These are phyloP conservation scores for Boletus edulis DNA, from an alignment of 768 basidiomycete genomes.

Conservation along the genomic window DNA sequence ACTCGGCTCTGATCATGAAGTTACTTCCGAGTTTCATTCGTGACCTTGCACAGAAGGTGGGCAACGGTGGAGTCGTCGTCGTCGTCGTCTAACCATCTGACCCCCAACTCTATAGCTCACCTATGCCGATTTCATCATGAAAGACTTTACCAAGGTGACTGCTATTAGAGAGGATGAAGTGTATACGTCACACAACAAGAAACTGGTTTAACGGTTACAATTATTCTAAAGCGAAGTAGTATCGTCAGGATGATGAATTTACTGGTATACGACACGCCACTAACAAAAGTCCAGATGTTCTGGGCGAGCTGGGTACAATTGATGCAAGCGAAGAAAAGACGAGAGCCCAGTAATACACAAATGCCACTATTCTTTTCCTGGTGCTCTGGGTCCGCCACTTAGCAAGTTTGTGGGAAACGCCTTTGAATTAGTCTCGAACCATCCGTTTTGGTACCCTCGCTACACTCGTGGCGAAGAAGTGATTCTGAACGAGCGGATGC, in stretches of 20 bases:
- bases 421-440: too few species aligned
- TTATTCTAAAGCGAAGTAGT: neutral
- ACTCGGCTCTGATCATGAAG: conserved; percentile 54
- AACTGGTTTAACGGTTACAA: conserved; percentile 4
- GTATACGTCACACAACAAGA: conserved; percentile 9
- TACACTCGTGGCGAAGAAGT: too few species aligned
- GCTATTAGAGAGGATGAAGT: conserved; percentile 58
- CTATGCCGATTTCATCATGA: conserved; percentile 70
- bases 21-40: conserved; percentile 69
- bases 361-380: too few species aligned
- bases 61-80: conserved; percentile 4
- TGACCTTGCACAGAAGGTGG: conserved; percentile 77
- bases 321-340: neutral
- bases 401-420: too few species aligned
- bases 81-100: conserved; percentile 4
- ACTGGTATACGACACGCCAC: neutral
- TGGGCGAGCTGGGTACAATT: neutral
- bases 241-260: neutral
- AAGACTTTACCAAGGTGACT: conserved; percentile 62
- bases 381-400: neutral
- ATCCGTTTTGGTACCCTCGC: too few species aligned
- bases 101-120: conserved; percentile 45
- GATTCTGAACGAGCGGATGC: too few species aligned
- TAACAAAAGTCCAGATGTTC: neutral
- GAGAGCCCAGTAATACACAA: too few species aligned